Percentiles rank a stretch among this genome's conserved stretches.
phyloP scores from a whole-genome alignment of 1,284 basidiomycete genomes.

The Trametes sp. region DNA sequence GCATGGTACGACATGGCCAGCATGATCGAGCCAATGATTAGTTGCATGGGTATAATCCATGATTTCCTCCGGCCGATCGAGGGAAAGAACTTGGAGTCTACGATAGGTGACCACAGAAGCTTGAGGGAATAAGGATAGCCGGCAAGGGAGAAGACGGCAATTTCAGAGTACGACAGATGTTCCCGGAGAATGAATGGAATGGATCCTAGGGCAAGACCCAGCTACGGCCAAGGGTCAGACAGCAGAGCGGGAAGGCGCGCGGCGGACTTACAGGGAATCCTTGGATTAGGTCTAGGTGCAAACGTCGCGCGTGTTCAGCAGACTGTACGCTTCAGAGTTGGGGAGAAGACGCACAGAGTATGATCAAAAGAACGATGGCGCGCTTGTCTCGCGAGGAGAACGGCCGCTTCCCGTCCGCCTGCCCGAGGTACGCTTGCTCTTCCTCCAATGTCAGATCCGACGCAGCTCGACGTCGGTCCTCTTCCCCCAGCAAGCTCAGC shows the following conservation, averaged over 20 bases:
- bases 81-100: slow-evolving; percentile 89
- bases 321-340: slow-evolving; percentile 11
- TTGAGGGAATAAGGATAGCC: slow-evolving; percentile 99
- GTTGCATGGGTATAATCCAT: slow-evolving; percentile 99
- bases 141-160: slow-evolving; percentile 93
- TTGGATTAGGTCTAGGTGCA: slow-evolving; percentile 81
- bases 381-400: slow-evolving; percentile 81
- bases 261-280: slow-evolving; percentile 87
- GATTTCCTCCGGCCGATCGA: slow-evolving; percentile 92
- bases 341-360: slow-evolving; percentile 77
- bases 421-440: slow-evolving; percentile 35
- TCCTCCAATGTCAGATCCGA: slow-evolving; percentile 46
- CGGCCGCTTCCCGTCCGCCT: slow-evolving; percentile 50
- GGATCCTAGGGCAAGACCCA: slow-evolving; percentile 85
- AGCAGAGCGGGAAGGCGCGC: not conserved
- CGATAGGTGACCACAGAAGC: slow-evolving; percentile 96
- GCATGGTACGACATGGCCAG: slow-evolving; percentile 87
- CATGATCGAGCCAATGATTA: slow-evolving; percentile 89
- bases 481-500: slow-evolving; percentile 66
- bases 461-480: slow-evolving; percentile 58
- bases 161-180: slow-evolving; percentile 95
- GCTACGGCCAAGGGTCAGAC: slow-evolving; percentile 46
- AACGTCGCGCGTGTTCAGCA: not conserved
- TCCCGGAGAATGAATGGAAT: slow-evolving; percentile 96
- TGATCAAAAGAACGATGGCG: slow-evolving; percentile 86